These are phyloP conservation scores for Sporothrix brasiliensis DNA, from an alignment of 2,329 filamentous ascomycete species.

Conservation along the genomic window DNA sequence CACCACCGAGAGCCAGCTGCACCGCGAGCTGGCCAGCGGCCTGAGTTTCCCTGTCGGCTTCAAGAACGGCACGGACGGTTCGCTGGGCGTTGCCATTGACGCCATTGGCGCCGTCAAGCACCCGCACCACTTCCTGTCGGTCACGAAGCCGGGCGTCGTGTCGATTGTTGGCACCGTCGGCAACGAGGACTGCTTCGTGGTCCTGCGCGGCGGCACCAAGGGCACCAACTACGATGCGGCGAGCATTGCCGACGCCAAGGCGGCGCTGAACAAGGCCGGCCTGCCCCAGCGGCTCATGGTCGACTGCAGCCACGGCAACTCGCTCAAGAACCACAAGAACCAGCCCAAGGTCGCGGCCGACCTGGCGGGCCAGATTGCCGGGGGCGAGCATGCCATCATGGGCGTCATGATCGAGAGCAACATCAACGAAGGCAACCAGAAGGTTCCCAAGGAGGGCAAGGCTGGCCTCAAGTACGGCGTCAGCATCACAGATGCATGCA, in stretches of 20 bases:
- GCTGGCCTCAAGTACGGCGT: constrained; percentile 87
- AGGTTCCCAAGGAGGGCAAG: constrained; percentile 85
- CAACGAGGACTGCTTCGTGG: constrained; percentile 97
- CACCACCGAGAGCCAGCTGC: constrained; percentile 93
- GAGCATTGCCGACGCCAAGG: constrained; percentile 83
- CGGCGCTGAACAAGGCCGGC: constrained; percentile 72
- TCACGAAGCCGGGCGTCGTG: constrained; percentile 93
- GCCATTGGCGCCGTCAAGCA: constrained; percentile 91
- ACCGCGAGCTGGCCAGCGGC: constrained; percentile 90
- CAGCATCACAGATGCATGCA: constrained; percentile 96
- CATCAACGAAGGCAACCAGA: constrained; percentile 92
- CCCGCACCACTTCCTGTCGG: constrained; percentile 94
- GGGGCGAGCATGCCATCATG: constrained; percentile 85
- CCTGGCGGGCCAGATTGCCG: constrained; percentile 80
- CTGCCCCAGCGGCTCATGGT: constrained; percentile 85
- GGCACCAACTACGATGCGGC: constrained; percentile 91
- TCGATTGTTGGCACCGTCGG: constrained; percentile 93
- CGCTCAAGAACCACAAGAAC: constrained; percentile 93
- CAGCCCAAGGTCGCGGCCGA: constrained; percentile 88
- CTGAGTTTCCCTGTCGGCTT: constrained; percentile 97
- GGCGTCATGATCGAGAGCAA: constrained; percentile 99
- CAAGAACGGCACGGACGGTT: constrained; percentile 98
- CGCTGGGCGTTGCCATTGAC: constrained; percentile 85
- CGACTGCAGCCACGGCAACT: constrained; percentile 97
- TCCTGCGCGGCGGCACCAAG: constrained; percentile 86